Base-by-base conservation (phyloP, 805 yeast species). In the Pichia cephalocereana region DNA sequence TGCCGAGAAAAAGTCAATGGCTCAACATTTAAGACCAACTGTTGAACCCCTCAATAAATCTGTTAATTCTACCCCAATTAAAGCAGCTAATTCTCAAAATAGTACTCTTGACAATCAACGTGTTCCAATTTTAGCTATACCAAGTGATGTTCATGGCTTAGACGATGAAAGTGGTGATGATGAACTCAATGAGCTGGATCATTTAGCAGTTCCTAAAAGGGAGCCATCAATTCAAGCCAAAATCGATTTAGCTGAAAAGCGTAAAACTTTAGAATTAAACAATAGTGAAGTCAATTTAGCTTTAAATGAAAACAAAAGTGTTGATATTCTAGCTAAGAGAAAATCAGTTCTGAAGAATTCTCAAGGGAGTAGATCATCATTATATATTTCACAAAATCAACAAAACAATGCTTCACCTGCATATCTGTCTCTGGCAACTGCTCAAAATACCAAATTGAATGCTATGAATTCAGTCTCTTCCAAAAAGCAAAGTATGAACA, bases 401-500 rank as follows among this genome's bases (percentile, higher is more conserved):
- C 39, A 34, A 18, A 34, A 34, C 17, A 45, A 41, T 15, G 86
- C 86, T 0, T 76, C 76, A 28, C 75, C 74, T 50, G 88, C 86
- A 0, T 83, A 83, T 56, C 59, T 83, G 41, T 80, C 86, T 0
- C 64, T 82, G 46, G 74, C 90, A 1, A 85, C 93, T 0, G 90
- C 90, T 1, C 89, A 84, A 58, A 85, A 85, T 61, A 85, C 93
- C 0, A 71, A 89, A 50, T 60, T 83, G 48, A 85, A 85, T 64
- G 83, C 91, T 1, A 61, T 79, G 58, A 72, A 80, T 8, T 58
- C 67, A 3, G 26, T 18, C 5, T 67, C 70, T 45, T 64, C 36
- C 5, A 45, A 38, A 19, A 38, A 44, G 19, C 48, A 41, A n/a
- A 32, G 41, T 18, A 19, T 42, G 1, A 36, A 30, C 36, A 34